Base-by-base conservation (phyloP, 1,284 basidiomycete species). In the Cryptococcus sp. region DNA sequence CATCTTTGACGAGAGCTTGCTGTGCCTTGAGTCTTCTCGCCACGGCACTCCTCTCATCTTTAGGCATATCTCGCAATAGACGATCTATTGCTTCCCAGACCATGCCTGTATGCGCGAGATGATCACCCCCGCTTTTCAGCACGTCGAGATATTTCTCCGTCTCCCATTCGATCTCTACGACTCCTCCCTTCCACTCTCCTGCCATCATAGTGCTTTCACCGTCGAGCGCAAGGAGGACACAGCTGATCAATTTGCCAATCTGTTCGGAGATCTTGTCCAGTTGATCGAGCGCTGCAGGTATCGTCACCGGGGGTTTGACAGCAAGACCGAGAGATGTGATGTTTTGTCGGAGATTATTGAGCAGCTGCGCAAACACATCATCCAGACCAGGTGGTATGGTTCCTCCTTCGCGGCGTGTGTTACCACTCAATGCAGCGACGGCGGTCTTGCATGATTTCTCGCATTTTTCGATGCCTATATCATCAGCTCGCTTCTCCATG, bases 231-330 rank as follows among this genome's bases (percentile, higher is more conserved):
- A 67, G 58, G 3, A 69, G 43, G 6, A 75, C 69, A 49, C 74
- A 76, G 25, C 59, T 63, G 16, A 68, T 61, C 11, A 72, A 46
- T 16, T 69, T 65, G 20, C 64, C 65, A 19, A 70, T 51, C 26
- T 67, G 58, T 38, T 73, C 68, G n/a, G 57, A 58, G 25, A 72
- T 52, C 49, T 73, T 73, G 19, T 67, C 63, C 39, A 75, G 63
- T 55, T 72, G 67, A 38, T 58, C 59, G 10, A 64, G 49, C 3
- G 70, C 71, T 2, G 68, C 74, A 11, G 57, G 57, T 6, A 62
- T 29, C 3, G 72, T 72, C 37, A 74, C 55, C 1, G 75, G 75
- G n/a, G 74, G 70, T 55, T 75, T 74, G 64, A 73, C 72, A 2
- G 73, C 63, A 13, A 77, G 59, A 5, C 73, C 63, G 6, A 75